These are phyloP conservation scores for Suhomyces anneliseae DNA, from an alignment of 1,139 yeast genomes.

Conservation along the genomic window DNA sequence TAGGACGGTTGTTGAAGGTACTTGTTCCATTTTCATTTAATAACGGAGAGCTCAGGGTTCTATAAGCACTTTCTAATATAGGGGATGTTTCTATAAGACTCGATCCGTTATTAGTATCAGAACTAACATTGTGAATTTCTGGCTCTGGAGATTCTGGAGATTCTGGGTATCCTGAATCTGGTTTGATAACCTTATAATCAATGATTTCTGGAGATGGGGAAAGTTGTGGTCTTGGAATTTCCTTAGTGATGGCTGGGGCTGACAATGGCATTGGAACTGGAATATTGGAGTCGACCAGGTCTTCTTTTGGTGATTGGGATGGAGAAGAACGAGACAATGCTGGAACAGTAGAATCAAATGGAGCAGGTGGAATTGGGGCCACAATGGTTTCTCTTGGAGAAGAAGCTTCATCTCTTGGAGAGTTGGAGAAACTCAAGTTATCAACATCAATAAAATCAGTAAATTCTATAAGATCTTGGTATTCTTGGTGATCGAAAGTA, in stretches of 20 bases:
- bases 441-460: slow-evolving; percentile 67
- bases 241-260: slow-evolving; percentile 5
- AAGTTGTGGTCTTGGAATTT: not conserved
- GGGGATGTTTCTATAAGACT: slow-evolving; percentile 21
- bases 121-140: not conserved
- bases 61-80: slow-evolving; percentile 24
- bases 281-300: slow-evolving; percentile 5
- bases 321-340: slow-evolving; percentile 7
- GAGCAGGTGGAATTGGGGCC: slow-evolving; percentile 3
- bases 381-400: slow-evolving; percentile 1
- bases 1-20: slow-evolving; percentile 43
- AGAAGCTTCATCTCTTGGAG: slow-evolving; percentile 10
- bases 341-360: slow-evolving; percentile 2
- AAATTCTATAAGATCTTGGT: slow-evolving; percentile 48
- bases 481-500: slow-evolving; percentile 25
- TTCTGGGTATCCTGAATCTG: slow-evolving; percentile 3
- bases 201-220: slow-evolving; percentile 7
- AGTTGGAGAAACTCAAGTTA: slow-evolving; percentile 31
- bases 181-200: not conserved
- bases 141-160: slow-evolving; percentile 14
- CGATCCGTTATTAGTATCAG: not conserved
- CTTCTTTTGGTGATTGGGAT: slow-evolving; percentile 4
- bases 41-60: slow-evolving; percentile 11
- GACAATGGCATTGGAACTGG: slow-evolving; percentile 10
- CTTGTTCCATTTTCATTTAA: slow-evolving; percentile 14